These are phyloP conservation scores for Echinosophora koreensis DNA, from an alignment of 306 rosid species.

Conservation along the genomic window DNA sequence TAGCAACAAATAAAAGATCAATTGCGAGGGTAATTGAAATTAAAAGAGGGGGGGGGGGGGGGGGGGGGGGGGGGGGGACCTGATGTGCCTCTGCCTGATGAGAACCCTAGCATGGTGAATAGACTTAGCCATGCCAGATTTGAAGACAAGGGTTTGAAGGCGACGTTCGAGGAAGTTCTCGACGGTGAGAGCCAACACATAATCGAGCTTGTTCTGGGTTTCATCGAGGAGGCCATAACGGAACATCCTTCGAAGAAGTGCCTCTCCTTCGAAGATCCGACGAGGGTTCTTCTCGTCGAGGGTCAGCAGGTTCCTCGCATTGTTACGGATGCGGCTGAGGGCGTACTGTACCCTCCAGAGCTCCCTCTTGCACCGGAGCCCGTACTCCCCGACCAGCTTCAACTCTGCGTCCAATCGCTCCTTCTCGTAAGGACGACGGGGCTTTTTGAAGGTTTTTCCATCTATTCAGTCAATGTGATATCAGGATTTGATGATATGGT, in stretches of 20 bases:
- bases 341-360: conserved; percentile 76
- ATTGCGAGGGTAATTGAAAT: neutral
- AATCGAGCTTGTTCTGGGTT: conserved; percentile 75
- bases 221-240: conserved; percentile 68
- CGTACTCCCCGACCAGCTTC: conserved; percentile 72
- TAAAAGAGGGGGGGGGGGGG: neutral
- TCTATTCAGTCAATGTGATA: conserved; percentile 42
- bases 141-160: conserved; percentile 69
- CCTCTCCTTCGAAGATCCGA: conserved; percentile 75
- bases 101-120: conserved; percentile 76
- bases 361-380: conserved; percentile 75
- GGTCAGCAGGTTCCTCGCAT: conserved; percentile 64
- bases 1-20: neutral
- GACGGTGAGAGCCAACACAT: conserved; percentile 69
- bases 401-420: conserved; percentile 75
- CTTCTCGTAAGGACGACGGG: conserved; percentile 81
- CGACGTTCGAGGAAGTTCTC: conserved; percentile 79
- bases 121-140: conserved; percentile 76
- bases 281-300: conserved; percentile 77
- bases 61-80: conserved; percentile 34
- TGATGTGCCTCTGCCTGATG: conserved; percentile 71
- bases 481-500: too few relatives aligned
- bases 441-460: conserved; percentile 83
- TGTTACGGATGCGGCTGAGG: conserved; percentile 70
- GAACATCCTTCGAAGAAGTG: conserved; percentile 67